These are phyloP conservation scores for Lodderomyces pseudojiufengensis DNA, from an alignment of 1,139 yeast genomes.

Conservation along the genomic window DNA sequence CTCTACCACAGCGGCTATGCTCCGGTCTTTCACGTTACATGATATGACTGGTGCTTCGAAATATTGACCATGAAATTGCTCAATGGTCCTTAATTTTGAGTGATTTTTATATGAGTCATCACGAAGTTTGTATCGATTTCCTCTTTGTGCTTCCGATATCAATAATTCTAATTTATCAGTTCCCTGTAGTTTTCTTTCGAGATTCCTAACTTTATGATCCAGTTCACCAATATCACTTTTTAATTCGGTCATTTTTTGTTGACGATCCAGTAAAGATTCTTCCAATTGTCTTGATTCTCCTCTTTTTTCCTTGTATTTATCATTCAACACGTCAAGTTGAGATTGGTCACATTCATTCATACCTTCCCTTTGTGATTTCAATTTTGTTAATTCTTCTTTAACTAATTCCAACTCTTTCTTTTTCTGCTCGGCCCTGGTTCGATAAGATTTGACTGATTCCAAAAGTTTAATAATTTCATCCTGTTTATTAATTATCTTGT, in stretches of 20 bases:
- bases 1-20: conserved; percentile 55
- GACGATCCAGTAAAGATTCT: conserved; percentile 16
- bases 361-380: conserved; percentile 14
- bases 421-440: conserved; percentile 21
- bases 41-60: conserved; percentile 78
- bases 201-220: conserved; percentile 16
- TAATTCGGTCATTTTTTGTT: conserved; percentile 17
- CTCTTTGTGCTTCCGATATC: conserved; percentile 20
- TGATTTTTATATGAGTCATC: conserved; percentile 33
- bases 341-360: conserved; percentile 18
- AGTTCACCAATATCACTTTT: conserved; percentile 18
- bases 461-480: conserved; percentile 13
- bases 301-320: conserved; percentile 14
- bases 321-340: conserved; percentile 15
- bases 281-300: conserved; percentile 14
- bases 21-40: conserved; percentile 48
- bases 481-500: conserved; percentile 2
- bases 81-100: conserved; percentile 24
- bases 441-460: conserved; percentile 16
- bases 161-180: conserved; percentile 51
- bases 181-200: conserved; percentile 30
- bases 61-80: conserved; percentile 38
- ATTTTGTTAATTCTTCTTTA: conserved; percentile 15
- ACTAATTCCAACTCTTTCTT: conserved; percentile 21
- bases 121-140: conserved; percentile 25